phyloP scores from a whole-genome alignment of 2,329 filamentous ascomycete genomes.

The Calonectria hongkongensis region DNA sequence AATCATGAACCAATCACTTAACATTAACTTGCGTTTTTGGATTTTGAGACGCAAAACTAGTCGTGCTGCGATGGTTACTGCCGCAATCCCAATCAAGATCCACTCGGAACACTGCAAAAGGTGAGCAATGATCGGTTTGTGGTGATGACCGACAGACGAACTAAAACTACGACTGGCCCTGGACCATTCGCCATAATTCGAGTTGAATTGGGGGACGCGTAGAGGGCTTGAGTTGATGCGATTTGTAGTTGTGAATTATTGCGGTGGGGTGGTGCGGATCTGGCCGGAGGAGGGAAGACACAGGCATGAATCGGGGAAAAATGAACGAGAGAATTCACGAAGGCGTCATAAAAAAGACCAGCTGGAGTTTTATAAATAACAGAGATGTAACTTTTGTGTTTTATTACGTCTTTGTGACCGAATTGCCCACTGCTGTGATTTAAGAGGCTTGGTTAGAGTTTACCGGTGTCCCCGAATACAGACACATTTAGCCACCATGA shows the following conservation, averaged over 20 bases:
- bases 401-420: background rate
- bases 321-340: background rate
- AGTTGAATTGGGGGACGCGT: background rate
- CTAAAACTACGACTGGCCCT: background rate
- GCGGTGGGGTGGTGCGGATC: too few relatives aligned
- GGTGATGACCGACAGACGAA: background rate
- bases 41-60: background rate
- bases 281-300: background rate
- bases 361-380: background rate
- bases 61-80: background rate
- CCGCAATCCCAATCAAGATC: background rate
- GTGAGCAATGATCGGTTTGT: background rate
- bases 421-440: background rate
- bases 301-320: background rate
- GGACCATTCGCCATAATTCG: background rate
- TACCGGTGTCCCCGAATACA: background rate
- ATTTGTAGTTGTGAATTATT: background rate
- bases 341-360: background rate
- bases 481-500: background rate
- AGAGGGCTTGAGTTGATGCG: background rate
- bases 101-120: background rate
- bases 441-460: background rate
- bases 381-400: background rate
- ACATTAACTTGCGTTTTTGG: background rate
- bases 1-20: background rate